Conservation (phyloP, 768 basidiomycete genomes). For the Xerocomus potaroensis region DNA sequence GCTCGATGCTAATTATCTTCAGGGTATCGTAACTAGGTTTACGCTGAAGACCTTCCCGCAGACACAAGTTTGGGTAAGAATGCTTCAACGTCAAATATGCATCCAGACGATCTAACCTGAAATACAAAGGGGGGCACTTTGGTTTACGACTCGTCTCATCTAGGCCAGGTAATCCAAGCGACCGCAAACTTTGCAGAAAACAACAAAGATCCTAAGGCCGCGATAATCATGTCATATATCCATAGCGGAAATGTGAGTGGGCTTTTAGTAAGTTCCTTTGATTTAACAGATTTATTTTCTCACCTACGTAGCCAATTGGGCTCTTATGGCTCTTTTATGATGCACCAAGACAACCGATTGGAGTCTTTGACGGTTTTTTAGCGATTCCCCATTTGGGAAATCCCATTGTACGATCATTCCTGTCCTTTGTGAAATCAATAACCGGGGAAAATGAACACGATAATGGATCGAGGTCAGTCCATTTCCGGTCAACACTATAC, state of each 20-base stretch:
- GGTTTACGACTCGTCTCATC: background rate
- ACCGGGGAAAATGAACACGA: background rate
- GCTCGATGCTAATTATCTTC: background rate
- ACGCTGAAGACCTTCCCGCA: constrained; percentile 50
- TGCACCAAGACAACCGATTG: constrained; percentile 27
- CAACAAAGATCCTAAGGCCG: too few species aligned
- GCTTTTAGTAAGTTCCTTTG: too few species aligned
- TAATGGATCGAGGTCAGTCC: constrained; percentile 2
- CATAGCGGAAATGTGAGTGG: too few species aligned
- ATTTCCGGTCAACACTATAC: background rate
- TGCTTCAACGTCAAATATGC: background rate
- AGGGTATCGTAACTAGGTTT: constrained; percentile 57
- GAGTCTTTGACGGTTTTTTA: constrained; percentile 26
- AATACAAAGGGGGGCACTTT: constrained; percentile 45
- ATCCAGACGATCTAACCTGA: background rate
- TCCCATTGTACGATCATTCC: constrained; percentile 15
- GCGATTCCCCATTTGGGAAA: constrained; percentile 7
- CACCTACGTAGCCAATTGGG: too few species aligned
- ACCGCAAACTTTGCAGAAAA: too few species aligned
- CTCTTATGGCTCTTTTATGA: constrained; percentile 16
- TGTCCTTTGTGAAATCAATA: constrained; percentile 9
- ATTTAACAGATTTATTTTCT: too few species aligned
- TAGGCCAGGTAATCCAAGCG: too few species aligned
- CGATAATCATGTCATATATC: too few species aligned
- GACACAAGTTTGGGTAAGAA: constrained; percentile 53